These are phyloP conservation scores for Annulohypoxylon stygium DNA, from an alignment of 495 filamentous ascomycete species.

Conservation along the genomic window DNA sequence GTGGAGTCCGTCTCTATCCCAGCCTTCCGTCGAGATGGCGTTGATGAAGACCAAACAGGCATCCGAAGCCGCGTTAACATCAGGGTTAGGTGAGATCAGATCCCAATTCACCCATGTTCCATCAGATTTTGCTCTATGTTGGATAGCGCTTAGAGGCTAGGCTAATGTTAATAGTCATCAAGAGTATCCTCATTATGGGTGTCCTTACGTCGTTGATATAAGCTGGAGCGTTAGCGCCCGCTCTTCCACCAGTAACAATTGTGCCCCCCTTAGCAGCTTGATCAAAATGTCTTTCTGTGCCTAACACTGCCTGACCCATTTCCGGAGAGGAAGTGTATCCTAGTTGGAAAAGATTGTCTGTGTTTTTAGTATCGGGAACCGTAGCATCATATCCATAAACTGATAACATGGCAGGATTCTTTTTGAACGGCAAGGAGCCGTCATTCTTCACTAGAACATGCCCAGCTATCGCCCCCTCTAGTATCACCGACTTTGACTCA, in stretches of 20 bases:
- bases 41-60: constrained; percentile 78
- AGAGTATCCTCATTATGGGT: background rate
- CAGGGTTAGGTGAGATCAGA: constrained; percentile 53
- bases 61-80: constrained; percentile 66
- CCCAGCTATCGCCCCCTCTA: constrained; percentile 65
- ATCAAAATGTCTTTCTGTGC: constrained; percentile 47
- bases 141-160: constrained; percentile 72
- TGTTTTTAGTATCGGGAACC: constrained; percentile 50
- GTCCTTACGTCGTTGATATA: constrained; percentile 56
- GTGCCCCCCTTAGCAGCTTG: constrained; percentile 58
- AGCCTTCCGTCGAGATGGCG: constrained; percentile 68
- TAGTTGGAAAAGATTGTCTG: constrained; percentile 49
- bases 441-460: constrained; percentile 76
- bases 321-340: constrained; percentile 52
- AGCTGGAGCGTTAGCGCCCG: constrained; percentile 63
- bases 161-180: constrained; percentile 33
- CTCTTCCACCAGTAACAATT: constrained; percentile 63
- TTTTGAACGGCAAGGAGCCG: constrained; percentile 66
- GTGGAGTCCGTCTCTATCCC: constrained; percentile 57
- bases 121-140: constrained; percentile 65
- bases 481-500: constrained; percentile 54
- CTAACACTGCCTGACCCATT: constrained; percentile 51
- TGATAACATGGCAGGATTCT: constrained; percentile 59
- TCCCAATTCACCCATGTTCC: constrained; percentile 67
- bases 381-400: constrained; percentile 64